These are phyloP conservation scores for Gypsophila paniculata DNA, from an alignment of 179 eudicot genomes.

Conservation along the genomic window DNA sequence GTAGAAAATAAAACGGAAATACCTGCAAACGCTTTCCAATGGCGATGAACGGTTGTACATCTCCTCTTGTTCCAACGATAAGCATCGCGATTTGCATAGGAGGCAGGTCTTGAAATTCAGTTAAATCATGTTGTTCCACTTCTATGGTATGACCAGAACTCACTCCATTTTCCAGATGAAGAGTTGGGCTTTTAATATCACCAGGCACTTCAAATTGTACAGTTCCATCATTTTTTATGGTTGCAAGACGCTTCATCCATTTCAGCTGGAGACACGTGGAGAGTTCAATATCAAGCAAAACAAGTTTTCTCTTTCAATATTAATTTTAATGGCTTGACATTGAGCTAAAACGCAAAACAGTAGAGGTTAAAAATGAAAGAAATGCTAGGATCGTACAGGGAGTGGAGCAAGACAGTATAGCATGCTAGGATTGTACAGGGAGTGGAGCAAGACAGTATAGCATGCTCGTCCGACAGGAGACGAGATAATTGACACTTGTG, in stretches of 20 bases:
- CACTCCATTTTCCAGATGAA: slow-evolving; percentile 40
- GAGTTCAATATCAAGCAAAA: slow-evolving; percentile 11
- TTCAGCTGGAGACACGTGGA: slow-evolving; percentile 42
- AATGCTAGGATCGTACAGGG: background rate
- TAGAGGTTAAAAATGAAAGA: background rate
- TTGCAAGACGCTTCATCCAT: slow-evolving; percentile 59
- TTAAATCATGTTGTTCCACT: slow-evolving; percentile 35
- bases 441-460: too few species aligned
- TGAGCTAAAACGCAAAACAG: background rate
- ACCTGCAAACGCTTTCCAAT: slow-evolving; percentile 82
- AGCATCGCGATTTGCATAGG: slow-evolving; percentile 86
- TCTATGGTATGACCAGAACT: slow-evolving; percentile 29
- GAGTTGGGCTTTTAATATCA: slow-evolving; percentile 48
- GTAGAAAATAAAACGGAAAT: background rate
- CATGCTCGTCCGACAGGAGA: too few species aligned
- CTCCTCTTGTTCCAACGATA: slow-evolving; percentile 90
- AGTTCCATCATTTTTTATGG: slow-evolving; percentile 65
- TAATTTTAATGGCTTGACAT: background rate
- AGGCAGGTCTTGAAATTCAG: slow-evolving; percentile 37
- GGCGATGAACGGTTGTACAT: slow-evolving; percentile 90
- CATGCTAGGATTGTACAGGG: background rate
- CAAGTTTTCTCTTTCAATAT: background rate
- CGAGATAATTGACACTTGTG: too few species aligned
- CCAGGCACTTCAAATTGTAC: slow-evolving; percentile 71
- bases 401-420: too few species aligned